Evolutionary conservation across 2,329 filamentous ascomycete genomes (phyloP), one percentile per base, ranked within the genome.

Genomic region (Fusarium nodosum): DNA sequence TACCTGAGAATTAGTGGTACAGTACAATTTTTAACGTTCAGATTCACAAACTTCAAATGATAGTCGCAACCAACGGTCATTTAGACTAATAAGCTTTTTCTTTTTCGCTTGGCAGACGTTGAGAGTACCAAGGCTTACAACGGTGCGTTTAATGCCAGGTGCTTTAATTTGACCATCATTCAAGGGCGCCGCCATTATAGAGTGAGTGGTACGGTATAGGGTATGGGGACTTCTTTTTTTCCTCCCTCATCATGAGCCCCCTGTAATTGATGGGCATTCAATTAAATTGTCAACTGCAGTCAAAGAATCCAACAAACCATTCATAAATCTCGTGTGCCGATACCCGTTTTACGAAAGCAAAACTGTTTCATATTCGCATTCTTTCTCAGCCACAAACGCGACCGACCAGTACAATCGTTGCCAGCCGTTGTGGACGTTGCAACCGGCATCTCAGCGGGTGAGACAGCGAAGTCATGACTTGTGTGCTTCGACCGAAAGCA

Each of bases 391-490:
- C 10, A 22, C 13, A 15, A 13, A 24, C 31, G 15, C 20, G 13
- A 13, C 33, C 24, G 26, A 42, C 57, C 41, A 8, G 30, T 10
- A 16, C 12, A 15, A 50, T 47, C 13, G 20, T 12, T 48, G 4
- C 42, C 13, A n/a, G 31, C 56, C 52, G 13, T 8, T 18, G 39
- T 11, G 15, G n/a, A n/a, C 18, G 33, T 30, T 30, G 28, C 28
- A 30, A 30, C 28, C 28, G 28, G 28, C 10, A 30, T 33, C 16
- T 22, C 12, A 28, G 4, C 15, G 2, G 28, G 9, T 51, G 61
- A 69, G 28, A 58, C 61, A 66, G 2, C 33, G 3, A 30, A 3
- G 22, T 18, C 54, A 36, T 45, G 39, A 45, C 22, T n/a, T n/a
- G n/a, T n/a, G n/a, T n/a, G n/a, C n/a, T n/a, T 42, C 22, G 20